A percentile compares a stretch with the other conserved stretches of the same genome.
These are phyloP conservation scores for Eremothecium gossypii DNA, from an alignment of 1,139 yeast genomes.

Conservation along the genomic window DNA sequence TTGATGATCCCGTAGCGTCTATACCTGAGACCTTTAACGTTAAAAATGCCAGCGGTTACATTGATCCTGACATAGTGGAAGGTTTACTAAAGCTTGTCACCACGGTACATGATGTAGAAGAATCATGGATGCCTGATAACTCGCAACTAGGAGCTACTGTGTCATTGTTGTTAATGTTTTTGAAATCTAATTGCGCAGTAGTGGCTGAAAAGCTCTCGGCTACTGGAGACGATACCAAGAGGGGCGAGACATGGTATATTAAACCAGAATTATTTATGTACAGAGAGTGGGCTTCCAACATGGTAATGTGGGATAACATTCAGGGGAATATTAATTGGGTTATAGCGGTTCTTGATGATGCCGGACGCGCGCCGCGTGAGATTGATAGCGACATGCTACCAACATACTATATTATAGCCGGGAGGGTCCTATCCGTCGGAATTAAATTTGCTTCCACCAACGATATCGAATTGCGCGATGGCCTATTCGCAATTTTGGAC, in stretches of 20 bases:
- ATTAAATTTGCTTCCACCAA: constrained; percentile 68
- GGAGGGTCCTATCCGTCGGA: constrained; percentile 67
- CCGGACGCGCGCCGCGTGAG: constrained; percentile 18
- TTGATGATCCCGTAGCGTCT: constrained; percentile 2
- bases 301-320: constrained; percentile 74
- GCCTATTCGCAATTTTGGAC: constrained; percentile 57
- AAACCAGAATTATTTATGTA: constrained; percentile 74
- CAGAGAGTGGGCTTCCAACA: constrained; percentile 55
- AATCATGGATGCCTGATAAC: constrained; percentile 55
- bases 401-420: constrained; percentile 62
- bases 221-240: constrained; percentile 30
- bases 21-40: constrained; percentile 3
- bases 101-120: constrained; percentile 60
- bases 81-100: constrained; percentile 51
- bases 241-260: constrained; percentile 56
- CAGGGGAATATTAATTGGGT: constrained; percentile 53
- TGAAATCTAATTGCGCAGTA: constrained; percentile 53
- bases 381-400: constrained; percentile 59
- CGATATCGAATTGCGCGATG: constrained; percentile 44
- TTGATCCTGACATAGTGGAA: constrained; percentile 64
- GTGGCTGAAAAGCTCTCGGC: constrained; percentile 38
- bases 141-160: constrained; percentile 75
- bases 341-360: constrained; percentile 22
- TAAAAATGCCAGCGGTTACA: constrained; percentile 7
- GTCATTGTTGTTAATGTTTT: constrained; percentile 65